phyloP scores from a whole-genome alignment of 2,329 filamentous ascomycete species.

The Bipolaris gigantea region DNA sequence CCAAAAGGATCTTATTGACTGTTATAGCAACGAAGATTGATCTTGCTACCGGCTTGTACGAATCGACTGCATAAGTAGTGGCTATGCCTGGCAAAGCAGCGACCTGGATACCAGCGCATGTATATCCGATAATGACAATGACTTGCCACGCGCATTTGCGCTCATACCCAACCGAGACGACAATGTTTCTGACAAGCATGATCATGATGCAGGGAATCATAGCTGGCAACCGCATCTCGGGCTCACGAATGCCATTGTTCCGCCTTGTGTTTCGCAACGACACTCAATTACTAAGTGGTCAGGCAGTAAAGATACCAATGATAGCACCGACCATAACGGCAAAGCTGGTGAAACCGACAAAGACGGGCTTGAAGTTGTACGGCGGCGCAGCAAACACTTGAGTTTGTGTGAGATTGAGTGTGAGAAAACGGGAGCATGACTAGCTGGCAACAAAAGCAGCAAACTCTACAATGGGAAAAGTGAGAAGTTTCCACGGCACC shows the following conservation, averaged over 20 bases:
- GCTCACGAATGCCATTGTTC: constrained; percentile 60
- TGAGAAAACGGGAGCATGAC: constrained; percentile 60
- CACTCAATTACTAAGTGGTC: constrained; percentile 61
- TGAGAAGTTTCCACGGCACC: constrained; percentile 64
- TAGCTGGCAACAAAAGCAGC: constrained; percentile 64
- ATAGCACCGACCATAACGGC: constrained; percentile 58
- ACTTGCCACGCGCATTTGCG: constrained; percentile 57
- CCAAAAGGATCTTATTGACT: constrained; percentile 67
- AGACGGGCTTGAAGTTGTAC: constrained; percentile 56
- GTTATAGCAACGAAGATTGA: constrained; percentile 63
- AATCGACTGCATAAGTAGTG: constrained; percentile 63
- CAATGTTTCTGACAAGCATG: constrained; percentile 60
- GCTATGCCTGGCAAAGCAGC: constrained; percentile 62
- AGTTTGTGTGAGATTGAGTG: constrained; percentile 62
- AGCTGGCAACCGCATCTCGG: constrained; percentile 60
- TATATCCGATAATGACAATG: constrained; percentile 62
- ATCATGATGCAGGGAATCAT: constrained; percentile 61
- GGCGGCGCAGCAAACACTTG: constrained; percentile 59
- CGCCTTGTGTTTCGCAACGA: constrained; percentile 55
- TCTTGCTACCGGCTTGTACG: constrained; percentile 65
- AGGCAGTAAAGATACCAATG: constrained; percentile 59
- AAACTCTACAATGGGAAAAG: constrained; percentile 65
- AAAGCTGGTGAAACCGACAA: constrained; percentile 61
- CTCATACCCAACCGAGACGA: constrained; percentile 58
- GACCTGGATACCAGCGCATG: constrained; percentile 61